Base-by-base conservation (phyloP, 192 early-diverging fungal species). In the Coemansia sp. region DNA sequence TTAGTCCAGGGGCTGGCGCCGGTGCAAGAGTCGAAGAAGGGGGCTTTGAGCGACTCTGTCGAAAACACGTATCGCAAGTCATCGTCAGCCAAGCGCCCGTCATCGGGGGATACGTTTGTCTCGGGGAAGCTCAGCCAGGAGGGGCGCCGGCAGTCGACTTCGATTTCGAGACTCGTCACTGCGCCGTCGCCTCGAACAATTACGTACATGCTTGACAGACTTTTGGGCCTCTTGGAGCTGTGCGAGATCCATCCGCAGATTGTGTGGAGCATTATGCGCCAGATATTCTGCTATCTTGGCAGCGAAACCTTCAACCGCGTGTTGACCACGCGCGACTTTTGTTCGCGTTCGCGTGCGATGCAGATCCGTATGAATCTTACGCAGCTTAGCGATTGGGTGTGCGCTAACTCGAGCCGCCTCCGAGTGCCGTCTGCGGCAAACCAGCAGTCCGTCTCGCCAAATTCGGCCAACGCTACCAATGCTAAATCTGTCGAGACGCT, bases 231-330 rank as follows among this genome's bases (percentile, higher is more conserved):
- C 44, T 77, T 98, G 61, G 83, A 88, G 53, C 78, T 87, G 9
- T 91, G 91, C 65, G 85, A 89, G 75, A 83, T 93, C 19, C 96
- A 95, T 76, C 89, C 89, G 5, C 74, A 76, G 15, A 89, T 96
- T 59, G 77, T 88, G 39, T 85, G 89, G 72, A 89, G 92, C 56
- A 76, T 90, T 41, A 69, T 94, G 49, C 79, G 86, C 23, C 93
- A 97, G 76, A 62, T 94, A 23, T 87, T 95, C 68, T 88, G 93
- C 81, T 91, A 86, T 67, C 72, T 95, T 32, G 87, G 89, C 38
- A 85, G 87, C 57, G 91, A 90, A 73, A 68, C 92, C 42, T 95
- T 98, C 71, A 98, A 98, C 79, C 87, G 87, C 13, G 91, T 98
- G 70, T 78, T 98, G 67, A 86, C 86, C 0, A 88, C 87, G 47